Percentiles rank a stretch among this genome's conserved stretches.
phyloP scores from a whole-genome alignment of 2,329 filamentous ascomycete species.

The Dichotomopilus funicola region DNA sequence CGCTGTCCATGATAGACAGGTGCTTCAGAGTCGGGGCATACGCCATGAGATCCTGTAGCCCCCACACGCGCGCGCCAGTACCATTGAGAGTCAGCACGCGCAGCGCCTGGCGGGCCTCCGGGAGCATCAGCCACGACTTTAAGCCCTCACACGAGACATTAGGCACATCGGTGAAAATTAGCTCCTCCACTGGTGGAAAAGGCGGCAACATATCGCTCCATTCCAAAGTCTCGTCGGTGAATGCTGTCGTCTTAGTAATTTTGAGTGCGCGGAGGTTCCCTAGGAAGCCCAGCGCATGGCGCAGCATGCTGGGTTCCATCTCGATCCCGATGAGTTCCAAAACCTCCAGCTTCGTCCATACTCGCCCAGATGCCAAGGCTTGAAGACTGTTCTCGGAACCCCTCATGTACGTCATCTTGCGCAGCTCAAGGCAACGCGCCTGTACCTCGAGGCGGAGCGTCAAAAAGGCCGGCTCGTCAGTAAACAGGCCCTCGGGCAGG shows the following conservation, averaged over 20 bases:
- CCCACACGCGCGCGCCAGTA: constrained; percentile 61
- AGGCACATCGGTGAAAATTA: constrained; percentile 66
- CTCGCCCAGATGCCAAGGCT: constrained; percentile 54
- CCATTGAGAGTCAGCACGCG: constrained; percentile 62
- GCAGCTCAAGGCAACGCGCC: constrained; percentile 71
- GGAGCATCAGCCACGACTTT: constrained; percentile 57
- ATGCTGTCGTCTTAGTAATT: constrained; percentile 59
- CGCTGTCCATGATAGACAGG: constrained; percentile 47
- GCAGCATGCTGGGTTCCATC: constrained; percentile 63
- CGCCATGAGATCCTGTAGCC: constrained; percentile 55
- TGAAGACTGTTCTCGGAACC: constrained; percentile 76
- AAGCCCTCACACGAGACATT: constrained; percentile 67
- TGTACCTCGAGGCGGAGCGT: constrained; percentile 79
- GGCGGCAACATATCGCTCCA: constrained; percentile 58
- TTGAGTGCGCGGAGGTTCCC: constrained; percentile 66
- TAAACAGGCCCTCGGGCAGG: constrained; percentile 80
- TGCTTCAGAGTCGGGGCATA: constrained; percentile 52
- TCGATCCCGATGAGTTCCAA: constrained; percentile 63
- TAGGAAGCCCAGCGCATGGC: constrained; percentile 64
- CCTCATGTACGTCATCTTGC: constrained; percentile 79
- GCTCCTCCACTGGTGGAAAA: constrained; percentile 67
- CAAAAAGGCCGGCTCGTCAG: constrained; percentile 68
- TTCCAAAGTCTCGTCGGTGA: constrained; percentile 73
- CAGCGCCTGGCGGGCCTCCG: constrained; percentile 54
- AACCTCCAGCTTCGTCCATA: constrained; percentile 67